Evolutionary conservation across 2,329 filamentous ascomycete genomes (phyloP), one percentile per base, ranked within the genome.

Genomic region (Botrytis paeoniae): DNA sequence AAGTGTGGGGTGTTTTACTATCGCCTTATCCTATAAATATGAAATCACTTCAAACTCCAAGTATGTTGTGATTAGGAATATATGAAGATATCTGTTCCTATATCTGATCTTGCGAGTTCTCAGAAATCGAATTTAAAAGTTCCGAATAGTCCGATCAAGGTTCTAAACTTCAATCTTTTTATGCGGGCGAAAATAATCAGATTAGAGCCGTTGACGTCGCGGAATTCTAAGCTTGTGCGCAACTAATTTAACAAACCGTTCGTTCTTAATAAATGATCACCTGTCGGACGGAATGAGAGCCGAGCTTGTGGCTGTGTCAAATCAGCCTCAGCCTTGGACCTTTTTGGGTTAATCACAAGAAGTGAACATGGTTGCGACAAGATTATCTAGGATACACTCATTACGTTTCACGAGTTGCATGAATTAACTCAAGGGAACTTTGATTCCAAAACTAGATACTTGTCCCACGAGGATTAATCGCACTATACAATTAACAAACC

Each of bases 1-100:
- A 70, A 43, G 54, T 61, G 65, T 68, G 62, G 65, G 65, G 65
- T 51, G 48, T 43, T 29, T 29, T 14, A 57, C n/a, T 57, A 68
- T 65, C 41, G 62, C 18, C 41, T 65, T 45, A 65, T 48, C 62
- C 41, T 66, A 25, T 14, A 18, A 51, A 22, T 35, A 18, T 51
- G 45, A 39, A 48, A 65, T 66, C 43, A n/a, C 22, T 51, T 6
- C 43, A 37, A 66, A 51, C 22, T 32, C 5, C 18, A 65, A 48
- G 63, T 45, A 14, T 10, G 45, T 51, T 29, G n/a, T 35, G 8
- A 37, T 48, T 22, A 3, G 59, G 22, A 20, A 20, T 37, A 29
- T 14, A 51, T 5, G 16, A 54, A 48, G 29, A 29, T 57, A 18
- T 57, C 6, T 57, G 1, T 8, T 57, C 51, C 14, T 57, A 14